phyloP scores from a whole-genome alignment of 495 filamentous ascomycete species.

The Extremus antarcticus region DNA sequence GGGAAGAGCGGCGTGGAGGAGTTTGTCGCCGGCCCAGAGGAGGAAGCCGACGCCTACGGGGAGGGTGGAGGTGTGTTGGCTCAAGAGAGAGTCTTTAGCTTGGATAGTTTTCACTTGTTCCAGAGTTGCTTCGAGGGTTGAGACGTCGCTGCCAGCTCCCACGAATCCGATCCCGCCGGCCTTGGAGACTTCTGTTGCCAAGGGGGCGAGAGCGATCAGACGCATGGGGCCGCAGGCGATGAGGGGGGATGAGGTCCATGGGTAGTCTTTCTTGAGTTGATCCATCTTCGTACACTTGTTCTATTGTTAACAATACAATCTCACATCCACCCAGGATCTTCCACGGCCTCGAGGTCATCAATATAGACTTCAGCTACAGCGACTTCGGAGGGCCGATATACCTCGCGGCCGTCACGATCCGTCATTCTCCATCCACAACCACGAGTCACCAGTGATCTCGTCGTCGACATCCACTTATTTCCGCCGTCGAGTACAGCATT shows the following conservation, averaged over 20 bases:
- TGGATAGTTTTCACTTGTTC: constrained; percentile 17
- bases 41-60: constrained; percentile 57
- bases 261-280: constrained; percentile 37
- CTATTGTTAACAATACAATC: background rate
- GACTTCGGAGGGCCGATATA: background rate
- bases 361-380: background rate
- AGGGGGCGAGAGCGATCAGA: constrained; percentile 48
- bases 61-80: constrained; percentile 27
- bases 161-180: constrained; percentile 42
- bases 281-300: constrained; percentile 10
- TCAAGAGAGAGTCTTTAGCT: constrained; percentile 13
- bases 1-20: constrained; percentile 33
- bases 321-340: no score
- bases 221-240: constrained; percentile 65
- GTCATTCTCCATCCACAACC: background rate
- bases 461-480: background rate
- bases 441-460: background rate
- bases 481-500: background rate
- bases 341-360: no score
- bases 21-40: constrained; percentile 39
- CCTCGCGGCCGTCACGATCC: background rate
- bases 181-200: constrained; percentile 48
- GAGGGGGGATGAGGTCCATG: constrained; percentile 53
- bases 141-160: constrained; percentile 28
- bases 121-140: constrained; percentile 22